Evolutionary conservation across 225 moss, liverwort and hornwort species (phyloP).

Genomic region (Pseudisothecium myosuroides): DNA sequence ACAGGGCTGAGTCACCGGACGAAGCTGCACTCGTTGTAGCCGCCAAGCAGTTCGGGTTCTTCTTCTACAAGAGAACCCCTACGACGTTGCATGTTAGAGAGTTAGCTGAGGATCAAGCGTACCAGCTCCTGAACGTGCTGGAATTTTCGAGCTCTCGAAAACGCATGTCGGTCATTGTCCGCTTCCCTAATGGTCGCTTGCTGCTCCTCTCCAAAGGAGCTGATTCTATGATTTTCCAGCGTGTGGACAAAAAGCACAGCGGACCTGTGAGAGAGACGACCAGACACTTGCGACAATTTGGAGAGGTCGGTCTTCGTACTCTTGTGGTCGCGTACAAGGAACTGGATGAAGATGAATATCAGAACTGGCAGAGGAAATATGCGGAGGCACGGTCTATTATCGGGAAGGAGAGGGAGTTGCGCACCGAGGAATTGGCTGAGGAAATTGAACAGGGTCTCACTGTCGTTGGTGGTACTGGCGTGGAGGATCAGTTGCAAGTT

Average conservation of each 20-base stretch:
- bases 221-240: conserved; percentile 52
- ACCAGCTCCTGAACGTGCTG: conserved; percentile 57
- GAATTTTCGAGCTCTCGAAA: conserved; percentile 73
- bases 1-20: conserved; percentile 78
- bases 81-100: conserved; percentile 44
- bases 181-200: conserved; percentile 55
- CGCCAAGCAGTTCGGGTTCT: conserved; percentile 78
- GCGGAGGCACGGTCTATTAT: conserved; percentile 32
- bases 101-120: conserved; percentile 14
- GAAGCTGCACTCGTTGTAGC: conserved; percentile 77
- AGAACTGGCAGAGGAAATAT: conserved; percentile 30
- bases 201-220: conserved; percentile 69
- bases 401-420: conserved; percentile 37
- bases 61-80: conserved; percentile 49
- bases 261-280: conserved; percentile 28
- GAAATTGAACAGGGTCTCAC: conserved; percentile 57
- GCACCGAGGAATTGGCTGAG: conserved; percentile 54
- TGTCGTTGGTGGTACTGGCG: conserved; percentile 78
- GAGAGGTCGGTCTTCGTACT: conserved; percentile 75
- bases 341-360: conserved; percentile 40
- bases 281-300: conserved; percentile 49
- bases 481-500: conserved; percentile 76
- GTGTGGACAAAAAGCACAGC: conserved; percentile 21
- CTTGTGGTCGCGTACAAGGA: conserved; percentile 61
- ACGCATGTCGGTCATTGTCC: conserved; percentile 78